Evolutionary conservation across 179 eudicot species (phyloP), one percentile per base, ranked within the genome.

Genomic region (Actinidia polygama): DNA sequence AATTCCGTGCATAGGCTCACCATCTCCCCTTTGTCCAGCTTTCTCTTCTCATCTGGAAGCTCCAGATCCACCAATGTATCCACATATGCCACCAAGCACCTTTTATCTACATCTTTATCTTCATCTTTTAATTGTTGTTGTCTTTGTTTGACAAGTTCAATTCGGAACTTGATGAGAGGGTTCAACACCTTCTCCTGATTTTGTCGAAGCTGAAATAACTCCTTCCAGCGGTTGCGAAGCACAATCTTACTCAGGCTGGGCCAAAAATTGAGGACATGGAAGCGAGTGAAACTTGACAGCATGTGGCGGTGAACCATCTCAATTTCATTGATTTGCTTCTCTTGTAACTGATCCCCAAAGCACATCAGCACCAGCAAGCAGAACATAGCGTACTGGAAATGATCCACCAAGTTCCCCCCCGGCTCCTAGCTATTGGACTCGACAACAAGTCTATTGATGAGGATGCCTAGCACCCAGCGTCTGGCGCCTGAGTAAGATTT

Each of bases 371-470:
- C 86, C 44, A 90, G 81, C 7, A 90, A 75, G 51, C 84, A 81
- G 77, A 88, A 90, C 86, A 88, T 85, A 4, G 89, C 88, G 49
- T 85, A 86, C 58, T 81, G 88, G 71, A 89, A 89, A 79, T 89
- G 86, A n/a, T 86, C 82, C 30, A 85, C 81, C 53, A 85, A 0
- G 19, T n/a, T 77, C 57, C 67, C 59, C 10, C 84, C 78, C 9
- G 11, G 24, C 7, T 36, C 51, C 3, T 80, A 50, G 26, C 19
- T 11, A 18, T n/a, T 10, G 5, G 75, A 46, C 12, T 44, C 58
- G 7, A 9, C 49, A 2, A 50, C 26, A 4, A 88, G 78, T 11
- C 90, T 81, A 10, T 62, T 40, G 24, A 85, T n/a, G 23, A 90
- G 86, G 15, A 83, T 59, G 0, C 9, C 30, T 4, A 87, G 72